phyloP scores from a whole-genome alignment of 345 rosid species.

The Triadica sebifera region DNA sequence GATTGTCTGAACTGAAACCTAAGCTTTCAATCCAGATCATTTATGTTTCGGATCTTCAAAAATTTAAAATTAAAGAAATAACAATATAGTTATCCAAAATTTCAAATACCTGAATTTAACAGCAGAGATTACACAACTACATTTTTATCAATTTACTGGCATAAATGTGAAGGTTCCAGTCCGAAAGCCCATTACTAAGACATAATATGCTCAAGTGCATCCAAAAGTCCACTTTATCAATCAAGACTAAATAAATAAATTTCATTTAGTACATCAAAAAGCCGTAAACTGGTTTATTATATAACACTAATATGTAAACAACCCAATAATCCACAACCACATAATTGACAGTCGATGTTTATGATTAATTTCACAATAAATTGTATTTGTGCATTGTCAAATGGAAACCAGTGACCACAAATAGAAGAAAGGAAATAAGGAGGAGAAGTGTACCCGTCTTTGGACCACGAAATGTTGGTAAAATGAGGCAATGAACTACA shows the following conservation, averaged over 20 bases:
- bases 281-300: neutral
- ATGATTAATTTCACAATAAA: constrained; percentile 1
- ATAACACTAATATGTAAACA: neutral
- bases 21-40: neutral
- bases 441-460: constrained; percentile 64
- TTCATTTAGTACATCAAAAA: neutral
- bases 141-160: neutral
- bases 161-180: neutral
- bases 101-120: neutral
- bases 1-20: neutral
- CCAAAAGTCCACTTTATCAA: neutral
- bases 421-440: constrained; percentile 8
- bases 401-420: neutral
- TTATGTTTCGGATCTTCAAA: neutral
- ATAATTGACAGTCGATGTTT: neutral
- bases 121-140: neutral
- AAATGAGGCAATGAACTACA: constrained; percentile 88
- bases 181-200: neutral
- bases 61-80: neutral
- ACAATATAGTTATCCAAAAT: neutral
- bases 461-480: constrained; percentile 91
- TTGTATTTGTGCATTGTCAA: neutral
- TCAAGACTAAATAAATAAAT: neutral
- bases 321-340: neutral
- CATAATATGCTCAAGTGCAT: neutral